Evolutionary conservation across 306 rosid species (phyloP).

Genomic region (Sesbania bispinosa): DNA sequence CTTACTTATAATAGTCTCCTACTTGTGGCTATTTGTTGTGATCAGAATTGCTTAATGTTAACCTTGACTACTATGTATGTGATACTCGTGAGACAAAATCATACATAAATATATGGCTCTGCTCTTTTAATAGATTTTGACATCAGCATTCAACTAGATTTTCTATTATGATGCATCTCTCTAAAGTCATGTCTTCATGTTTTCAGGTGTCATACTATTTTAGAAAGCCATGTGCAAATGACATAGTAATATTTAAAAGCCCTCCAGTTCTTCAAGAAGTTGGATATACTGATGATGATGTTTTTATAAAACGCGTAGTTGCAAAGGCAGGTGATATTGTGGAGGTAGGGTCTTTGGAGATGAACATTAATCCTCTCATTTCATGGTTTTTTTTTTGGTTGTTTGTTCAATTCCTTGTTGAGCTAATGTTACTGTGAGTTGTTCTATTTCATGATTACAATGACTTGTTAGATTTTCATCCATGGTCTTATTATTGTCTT

Average conservation of each 20-base stretch:
- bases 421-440: background rate
- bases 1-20: background rate
- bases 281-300: slow-evolving; percentile 89
- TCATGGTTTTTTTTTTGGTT: background rate
- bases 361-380: background rate
- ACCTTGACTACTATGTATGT: background rate
- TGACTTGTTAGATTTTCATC: background rate
- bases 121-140: too few species aligned
- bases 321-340: slow-evolving; percentile 91
- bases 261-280: slow-evolving; percentile 97
- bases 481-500: background rate
- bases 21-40: background rate
- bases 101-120: too few species aligned
- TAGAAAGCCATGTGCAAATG: slow-evolving; percentile 92
- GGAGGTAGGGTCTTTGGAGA: slow-evolving; percentile 59
- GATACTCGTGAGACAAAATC: background rate
- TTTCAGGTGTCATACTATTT: slow-evolving; percentile 88
- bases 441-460: background rate
- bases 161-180: slow-evolving; percentile 4
- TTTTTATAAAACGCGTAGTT: slow-evolving; percentile 86
- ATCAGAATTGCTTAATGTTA: background rate
- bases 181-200: slow-evolving; percentile 17
- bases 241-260: slow-evolving; percentile 87
- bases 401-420: background rate
- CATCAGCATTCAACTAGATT: slow-evolving; percentile 6